Percentiles rank a stretch among this genome's conserved stretches.
phyloP scores from a whole-genome alignment of 1,284 basidiomycete species.

The Fomitiporia mediterranea region DNA sequence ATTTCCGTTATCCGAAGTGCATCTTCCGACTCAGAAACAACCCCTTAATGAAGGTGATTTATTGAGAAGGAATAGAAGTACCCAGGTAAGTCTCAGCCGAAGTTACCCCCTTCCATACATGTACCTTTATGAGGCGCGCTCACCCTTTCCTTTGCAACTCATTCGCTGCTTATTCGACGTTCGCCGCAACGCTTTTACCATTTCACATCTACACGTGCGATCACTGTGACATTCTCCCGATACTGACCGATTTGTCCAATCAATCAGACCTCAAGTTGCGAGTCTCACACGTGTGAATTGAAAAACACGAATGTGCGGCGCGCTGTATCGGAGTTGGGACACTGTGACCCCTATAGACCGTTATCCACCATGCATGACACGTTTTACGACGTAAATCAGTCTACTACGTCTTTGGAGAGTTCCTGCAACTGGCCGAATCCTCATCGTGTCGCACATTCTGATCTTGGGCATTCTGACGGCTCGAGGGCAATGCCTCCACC shows the following conservation, averaged over 20 bases:
- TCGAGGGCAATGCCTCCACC: background rate
- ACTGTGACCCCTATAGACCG: background rate
- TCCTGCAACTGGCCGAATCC: background rate
- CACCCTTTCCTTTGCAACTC: background rate
- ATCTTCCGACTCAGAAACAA: background rate
- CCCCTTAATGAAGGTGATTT: background rate
- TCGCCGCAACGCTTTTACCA: background rate
- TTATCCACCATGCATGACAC: background rate
- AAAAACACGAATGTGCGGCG: slow-evolving; percentile 12
- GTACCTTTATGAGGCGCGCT: background rate
- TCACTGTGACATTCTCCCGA: background rate
- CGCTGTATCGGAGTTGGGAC: slow-evolving; percentile 14
- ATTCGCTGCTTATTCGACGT: background rate
- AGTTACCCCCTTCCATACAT: background rate
- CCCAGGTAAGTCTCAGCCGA: background rate
- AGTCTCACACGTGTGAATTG: slow-evolving; percentile 9
- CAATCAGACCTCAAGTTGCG: slow-evolving; percentile 6
- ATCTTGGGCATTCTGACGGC: slow-evolving; percentile 14
- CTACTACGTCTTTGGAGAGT: slow-evolving; percentile 6
- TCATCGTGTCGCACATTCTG: slow-evolving; percentile 5
- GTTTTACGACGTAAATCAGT: slow-evolving; percentile 12
- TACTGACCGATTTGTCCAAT: background rate
- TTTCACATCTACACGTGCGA: slow-evolving; percentile 5
- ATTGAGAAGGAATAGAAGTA: background rate
- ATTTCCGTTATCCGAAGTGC: background rate